These are phyloP conservation scores for Fistulinella staudtii DNA, from an alignment of 1,284 basidiomycete species.

Conservation along the genomic window DNA sequence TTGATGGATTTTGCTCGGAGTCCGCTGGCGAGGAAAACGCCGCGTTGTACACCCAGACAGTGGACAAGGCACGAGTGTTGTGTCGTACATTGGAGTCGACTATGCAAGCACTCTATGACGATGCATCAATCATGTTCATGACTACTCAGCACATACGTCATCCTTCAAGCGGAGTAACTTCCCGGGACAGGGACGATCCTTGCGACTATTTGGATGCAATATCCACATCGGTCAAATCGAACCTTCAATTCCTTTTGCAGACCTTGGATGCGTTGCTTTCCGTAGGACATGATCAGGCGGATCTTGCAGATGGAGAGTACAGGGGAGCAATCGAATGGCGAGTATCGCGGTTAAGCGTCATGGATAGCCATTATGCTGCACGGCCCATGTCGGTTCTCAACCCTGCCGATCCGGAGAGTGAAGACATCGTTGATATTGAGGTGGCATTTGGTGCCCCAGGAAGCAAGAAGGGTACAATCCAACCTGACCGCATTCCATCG, in stretches of 20 bases:
- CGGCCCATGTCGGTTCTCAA: constrained; percentile 37
- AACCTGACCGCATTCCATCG: constrained; percentile 25
- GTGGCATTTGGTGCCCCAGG: constrained; percentile 44
- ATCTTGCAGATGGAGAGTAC: constrained; percentile 63
- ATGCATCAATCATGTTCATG: constrained; percentile 54
- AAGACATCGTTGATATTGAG: constrained; percentile 63
- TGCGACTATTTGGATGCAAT: constrained; percentile 49
- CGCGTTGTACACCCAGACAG: constrained; percentile 55
- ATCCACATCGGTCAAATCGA: constrained; percentile 47
- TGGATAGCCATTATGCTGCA: constrained; percentile 45
- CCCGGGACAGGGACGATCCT: constrained; percentile 35
- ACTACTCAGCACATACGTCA: constrained; percentile 51
- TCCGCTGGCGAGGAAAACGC: constrained; percentile 37
- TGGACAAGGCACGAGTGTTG: constrained; percentile 61
- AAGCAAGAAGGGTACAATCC: constrained; percentile 22
- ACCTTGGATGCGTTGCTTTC: constrained; percentile 57
- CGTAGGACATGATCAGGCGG: constrained; percentile 66
- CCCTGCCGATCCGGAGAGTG: constrained; percentile 39
- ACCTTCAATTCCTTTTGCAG: constrained; percentile 52
- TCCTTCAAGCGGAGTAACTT: constrained; percentile 32
- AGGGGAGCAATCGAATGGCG: constrained; percentile 70
- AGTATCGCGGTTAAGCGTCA: constrained; percentile 61
- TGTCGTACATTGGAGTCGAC: constrained; percentile 64
- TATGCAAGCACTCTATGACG: constrained; percentile 70
- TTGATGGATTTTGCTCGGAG: constrained; percentile 64